These are phyloP conservation scores for Helianthus tuberosus DNA, from an alignment of 129 eudicot species.

Conservation along the genomic window DNA sequence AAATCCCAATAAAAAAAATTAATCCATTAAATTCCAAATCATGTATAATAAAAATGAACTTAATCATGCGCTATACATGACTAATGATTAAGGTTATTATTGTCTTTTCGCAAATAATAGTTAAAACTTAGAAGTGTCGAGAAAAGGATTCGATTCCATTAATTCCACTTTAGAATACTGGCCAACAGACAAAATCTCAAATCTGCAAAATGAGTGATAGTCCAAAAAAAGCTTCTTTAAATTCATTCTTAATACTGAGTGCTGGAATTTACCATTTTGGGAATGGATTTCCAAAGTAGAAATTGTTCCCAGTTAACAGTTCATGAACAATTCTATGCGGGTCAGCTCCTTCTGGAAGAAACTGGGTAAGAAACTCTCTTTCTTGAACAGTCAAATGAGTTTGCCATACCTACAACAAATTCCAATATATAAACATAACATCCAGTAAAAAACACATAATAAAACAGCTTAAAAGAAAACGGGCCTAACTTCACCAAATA, in stretches of 20 bases:
- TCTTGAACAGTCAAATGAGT: conserved; percentile 68
- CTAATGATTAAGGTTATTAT: neutral
- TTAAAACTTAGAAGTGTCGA: neutral
- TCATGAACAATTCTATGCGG: conserved; percentile 56
- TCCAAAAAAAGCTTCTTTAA: conserved; percentile 9
- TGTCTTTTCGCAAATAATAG: neutral
- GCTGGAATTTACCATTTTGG: conserved; percentile 58
- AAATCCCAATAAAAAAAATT: conserved; percentile 1
- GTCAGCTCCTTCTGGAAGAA: conserved; percentile 69
- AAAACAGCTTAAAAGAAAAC: neutral
- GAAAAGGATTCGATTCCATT: neutral
- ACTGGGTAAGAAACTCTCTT: conserved; percentile 64
- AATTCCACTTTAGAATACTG: neutral
- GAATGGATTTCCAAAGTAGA: conserved; percentile 82
- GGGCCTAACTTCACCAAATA: neutral
- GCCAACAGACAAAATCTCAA: neutral
- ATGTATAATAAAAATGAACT: neutral
- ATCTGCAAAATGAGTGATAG: neutral
- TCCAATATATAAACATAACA: conserved; percentile 11
- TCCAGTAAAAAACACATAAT: neutral
- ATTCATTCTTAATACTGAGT: conserved; percentile 10
- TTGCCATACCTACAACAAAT: conserved; percentile 73
- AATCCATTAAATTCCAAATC: conserved; percentile 5
- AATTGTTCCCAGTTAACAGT: conserved; percentile 71
- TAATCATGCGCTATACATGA: neutral